Percentiles rank a stretch among this genome's conserved stretches.
phyloP scores from a whole-genome alignment of 768 basidiomycete genomes.

The Phlebiopsis gigantea region DNA sequence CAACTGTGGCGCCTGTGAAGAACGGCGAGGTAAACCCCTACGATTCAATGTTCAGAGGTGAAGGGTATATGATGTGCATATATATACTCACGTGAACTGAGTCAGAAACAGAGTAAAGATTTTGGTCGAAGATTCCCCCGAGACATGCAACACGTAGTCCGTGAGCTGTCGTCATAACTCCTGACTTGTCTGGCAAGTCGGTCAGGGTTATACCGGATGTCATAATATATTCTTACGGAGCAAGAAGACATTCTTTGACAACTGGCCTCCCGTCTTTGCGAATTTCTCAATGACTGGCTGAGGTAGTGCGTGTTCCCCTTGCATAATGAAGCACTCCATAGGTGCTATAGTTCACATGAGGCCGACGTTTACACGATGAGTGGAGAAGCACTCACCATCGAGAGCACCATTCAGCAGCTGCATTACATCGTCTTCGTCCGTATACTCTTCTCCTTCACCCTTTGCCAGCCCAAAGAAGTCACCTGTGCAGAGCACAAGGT shows the following conservation, averaged over 20 bases:
- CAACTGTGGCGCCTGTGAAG: constrained; percentile 64
- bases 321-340: constrained; percentile 89
- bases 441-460: constrained; percentile 23
- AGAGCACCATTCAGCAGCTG: constrained; percentile 64
- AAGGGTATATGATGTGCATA: neutral
- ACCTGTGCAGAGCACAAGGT: constrained; percentile 74
- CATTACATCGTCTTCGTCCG: constrained; percentile 44
- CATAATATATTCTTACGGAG: constrained; percentile 79
- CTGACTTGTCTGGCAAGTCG: constrained; percentile 63
- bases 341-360: constrained; percentile 48
- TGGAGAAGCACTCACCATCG: constrained; percentile 42
- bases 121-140: constrained; percentile 69
- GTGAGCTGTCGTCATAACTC: constrained; percentile 70
- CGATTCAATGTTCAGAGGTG: neutral
- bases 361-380: constrained; percentile 10
- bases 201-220: neutral
- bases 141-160: constrained; percentile 83
- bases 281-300: constrained; percentile 69
- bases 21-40: constrained; percentile 77
- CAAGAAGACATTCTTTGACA: constrained; percentile 80
- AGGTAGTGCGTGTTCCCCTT: constrained; percentile 76
- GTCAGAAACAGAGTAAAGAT: constrained; percentile 53
- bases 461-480: constrained; percentile 75
- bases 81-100: constrained; percentile 56
- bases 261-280: constrained; percentile 68